Evolutionary conservation across 805 yeast species (phyloP), one percentile per base, ranked within the genome.

Genomic region (Cyberlindnera xishuangbannaensis): DNA sequence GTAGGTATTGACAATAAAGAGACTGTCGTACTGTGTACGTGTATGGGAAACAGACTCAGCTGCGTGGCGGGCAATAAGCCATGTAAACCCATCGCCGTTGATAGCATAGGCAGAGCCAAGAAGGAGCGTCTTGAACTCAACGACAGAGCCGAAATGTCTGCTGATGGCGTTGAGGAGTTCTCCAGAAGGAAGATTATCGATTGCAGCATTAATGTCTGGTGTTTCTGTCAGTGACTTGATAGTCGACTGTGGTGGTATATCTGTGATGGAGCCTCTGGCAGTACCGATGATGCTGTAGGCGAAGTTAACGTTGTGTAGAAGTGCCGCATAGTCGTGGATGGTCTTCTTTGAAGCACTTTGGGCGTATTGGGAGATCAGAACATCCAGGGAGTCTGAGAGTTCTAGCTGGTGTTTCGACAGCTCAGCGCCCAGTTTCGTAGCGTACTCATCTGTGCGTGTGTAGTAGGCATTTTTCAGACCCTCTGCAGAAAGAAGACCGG

Each of bases 71-170:
- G 90, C 94, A 15, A 87, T 79, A 14, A 92, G 64, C 92, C 97
- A 92, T 9, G 88, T 83, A 59, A 71, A 78, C 4, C 98, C 98
- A 57, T 85, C 90, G 31, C 97, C 97, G 40, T 80, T 76, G 40
- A 86, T 73, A 4, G 81, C 71, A 31, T 66, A 60, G 9, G 90
- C 85, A 1, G 92, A 76, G 37, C 74, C 71, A 38, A 83, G 52
- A 27, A 92, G 58, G 29, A 84, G 67, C 2, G 83, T 73, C 46
- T 82, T 71, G 54, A 92, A 79, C 54, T 86, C 94, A 12, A 70
- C 73, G 8, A 85, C 41, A 0, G 88, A 76, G 6, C 95, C 95
- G 59, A 87, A 72, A 18, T 36, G 18, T 13, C 21, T 19, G 15
- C 18, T 25, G n/a, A 42, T 27, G 21, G 31, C 38, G 26, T 66